Evolutionary conservation across 257 asterid species (phyloP).

Genomic region (Ocimum tenuiflorum): DNA sequence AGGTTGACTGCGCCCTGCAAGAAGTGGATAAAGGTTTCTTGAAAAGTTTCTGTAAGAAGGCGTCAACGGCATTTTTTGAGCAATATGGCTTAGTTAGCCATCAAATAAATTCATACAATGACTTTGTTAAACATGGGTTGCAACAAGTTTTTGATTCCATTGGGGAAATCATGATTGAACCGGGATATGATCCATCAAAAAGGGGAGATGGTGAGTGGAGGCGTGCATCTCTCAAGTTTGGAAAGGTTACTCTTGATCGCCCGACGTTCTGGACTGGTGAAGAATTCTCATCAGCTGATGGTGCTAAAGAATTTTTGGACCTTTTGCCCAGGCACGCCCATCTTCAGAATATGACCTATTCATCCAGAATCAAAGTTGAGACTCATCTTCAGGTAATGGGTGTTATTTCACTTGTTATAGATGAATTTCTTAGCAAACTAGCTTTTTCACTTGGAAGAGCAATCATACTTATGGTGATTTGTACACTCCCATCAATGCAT

Average conservation of each 20-base stretch:
- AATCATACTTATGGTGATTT: neutral
- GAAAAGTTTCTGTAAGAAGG: constrained; percentile 53
- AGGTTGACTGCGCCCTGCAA: constrained; percentile 33
- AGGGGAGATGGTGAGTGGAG: constrained; percentile 76
- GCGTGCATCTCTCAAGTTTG: constrained; percentile 67
- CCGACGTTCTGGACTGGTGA: constrained; percentile 65
- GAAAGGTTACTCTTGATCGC: constrained; percentile 58
- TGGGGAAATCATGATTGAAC: constrained; percentile 68
- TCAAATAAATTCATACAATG: constrained; percentile 74
- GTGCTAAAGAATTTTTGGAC: constrained; percentile 37
- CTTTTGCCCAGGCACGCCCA: constrained; percentile 84
- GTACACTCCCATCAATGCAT: neutral
- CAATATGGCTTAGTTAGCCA: constrained; percentile 75
- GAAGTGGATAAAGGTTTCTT: constrained; percentile 40
- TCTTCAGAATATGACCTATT: constrained; percentile 83
- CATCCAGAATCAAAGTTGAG: constrained; percentile 64
- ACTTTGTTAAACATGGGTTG: constrained; percentile 56
- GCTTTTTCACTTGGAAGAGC: neutral
- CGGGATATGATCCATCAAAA: constrained; percentile 76
- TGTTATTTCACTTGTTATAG: neutral
- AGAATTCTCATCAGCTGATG: constrained; percentile 39
- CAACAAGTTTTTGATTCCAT: constrained; percentile 66
- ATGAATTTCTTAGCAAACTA: neutral
- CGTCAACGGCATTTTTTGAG: constrained; percentile 61
- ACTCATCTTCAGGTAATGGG: constrained; percentile 52